Evolutionary conservation across 2,329 filamentous ascomycete species (phyloP), one percentile per base, ranked within the genome.

Genomic region (Alternaria sp.): DNA sequence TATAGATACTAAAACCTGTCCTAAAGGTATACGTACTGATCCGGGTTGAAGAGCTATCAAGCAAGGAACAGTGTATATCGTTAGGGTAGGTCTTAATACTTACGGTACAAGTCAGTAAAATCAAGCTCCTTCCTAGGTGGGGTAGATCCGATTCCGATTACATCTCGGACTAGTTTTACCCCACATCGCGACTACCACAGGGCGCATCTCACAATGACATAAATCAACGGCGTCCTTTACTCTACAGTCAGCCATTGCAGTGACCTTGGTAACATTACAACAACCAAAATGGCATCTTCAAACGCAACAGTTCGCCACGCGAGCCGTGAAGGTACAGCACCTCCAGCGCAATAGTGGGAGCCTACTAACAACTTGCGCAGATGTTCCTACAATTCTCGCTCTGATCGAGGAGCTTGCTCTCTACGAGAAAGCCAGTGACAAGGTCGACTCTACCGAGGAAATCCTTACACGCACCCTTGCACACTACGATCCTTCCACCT

Each of bases 381-480:
- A 98, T 74, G 87, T 96, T 59, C 87, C 89, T 25, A 83, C 84
- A n/a, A 97, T 98, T 77, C 87, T 97, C 27, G 81, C 84, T 67
- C 85, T 97, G 74, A 93, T 98, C 80, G 86, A 88, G 56, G 94
- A 93, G 75, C 89, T 98, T 9, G 94, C 94, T 68, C 87, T 89
- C 70, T 97, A 97, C 82, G 93, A 97, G 79, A 89, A 94, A 28
- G 91, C 91, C 72, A 83, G 89, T 3, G 83, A 89, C 69, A 82
- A 84, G 67, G 93, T 97, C 66, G 85, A 92, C 75, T 93, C 94
- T 0, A 98, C 93, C 27, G 86, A 91, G 65, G 86, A 89, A 32
- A 88, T 86, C 25, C 89, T 98, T 36, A 80, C 85, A 9, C 81
- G 84, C 34, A 97, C 93, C 22, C 89, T 98, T 67, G 91, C 92